Evolutionary conservation across 768 basidiomycete genomes (phyloP), one percentile per base, ranked within the genome.

Genomic region (Daedalea quercina): DNA sequence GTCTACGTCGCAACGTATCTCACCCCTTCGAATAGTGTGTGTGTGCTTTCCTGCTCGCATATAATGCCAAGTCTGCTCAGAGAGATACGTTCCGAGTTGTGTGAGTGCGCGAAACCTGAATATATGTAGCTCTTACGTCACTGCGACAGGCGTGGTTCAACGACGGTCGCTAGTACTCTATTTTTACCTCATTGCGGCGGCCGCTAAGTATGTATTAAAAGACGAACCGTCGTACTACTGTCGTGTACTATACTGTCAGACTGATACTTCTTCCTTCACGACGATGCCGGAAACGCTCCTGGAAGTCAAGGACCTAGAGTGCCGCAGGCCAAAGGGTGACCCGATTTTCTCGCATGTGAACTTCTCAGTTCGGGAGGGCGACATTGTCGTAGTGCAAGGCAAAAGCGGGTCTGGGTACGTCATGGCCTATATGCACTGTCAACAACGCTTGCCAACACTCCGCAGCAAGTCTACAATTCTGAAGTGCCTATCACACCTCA

Each of bases 401-500:
- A 81, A 79, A 60, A 87, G 85, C 56, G 93, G 93, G 9, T 79
- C 79, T 19, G 93, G 91, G 80, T 81, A 54, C 46, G 72, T 51
- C 19, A 15, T 37, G 20, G 22, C 11, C 19, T 45, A n/a, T 26
- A 19, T 19, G 20, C 40, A 42, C 45, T 11, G 20, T 26, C 35
- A 13, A 3, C n/a, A 35, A 33, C 17, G 50, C 48, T 22, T 3
- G 13, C 20, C 19, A 20, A 25, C 26, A 52, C 33, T n/a, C 24
- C 20, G 20, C 43, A 74, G 74, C 47, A 87, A 87, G 65, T 82
- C 84, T 1, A 92, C 91, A 0, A 69, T 95, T 48, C 67, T 94
- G 43, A 94, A 93, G 67, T 92, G 88, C 61, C 74, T 94, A 22
- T 82, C 90, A 25, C 86, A 94, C 68, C 72, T 94, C 31, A 81